Percentiles rank a stretch among this genome's conserved stretches.
phyloP scores from a whole-genome alignment of 805 yeast species.

The Saccharomycopsis amapae region DNA sequence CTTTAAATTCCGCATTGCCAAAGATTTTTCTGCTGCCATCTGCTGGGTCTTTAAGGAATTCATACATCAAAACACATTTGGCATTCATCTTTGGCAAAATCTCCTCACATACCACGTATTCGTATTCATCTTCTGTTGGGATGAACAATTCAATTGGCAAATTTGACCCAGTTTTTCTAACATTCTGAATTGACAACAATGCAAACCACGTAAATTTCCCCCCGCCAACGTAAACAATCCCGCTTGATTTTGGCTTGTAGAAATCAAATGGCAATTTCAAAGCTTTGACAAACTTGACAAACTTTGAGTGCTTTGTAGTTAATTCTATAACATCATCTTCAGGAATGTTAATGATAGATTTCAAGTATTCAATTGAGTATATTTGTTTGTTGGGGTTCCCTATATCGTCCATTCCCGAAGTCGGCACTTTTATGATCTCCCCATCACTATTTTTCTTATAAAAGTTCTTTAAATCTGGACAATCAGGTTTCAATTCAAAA shows the following conservation, averaged over 20 bases:
- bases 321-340: constrained; percentile 5
- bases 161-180: constrained; percentile 59
- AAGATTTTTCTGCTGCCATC: constrained; percentile 42
- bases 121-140: constrained; percentile 64
- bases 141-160: constrained; percentile 79
- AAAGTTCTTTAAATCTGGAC: constrained; percentile 7
- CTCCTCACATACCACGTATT: constrained; percentile 58
- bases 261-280: constrained; percentile 13
- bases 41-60: constrained; percentile 45
- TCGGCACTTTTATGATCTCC: constrained; percentile 4
- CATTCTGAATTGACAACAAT: constrained; percentile 52
- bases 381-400: constrained; percentile 1
- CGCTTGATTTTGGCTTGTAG: not conserved
- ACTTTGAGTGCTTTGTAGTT: constrained; percentile 7
- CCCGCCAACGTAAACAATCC: constrained; percentile 64
- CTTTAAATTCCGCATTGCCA: constrained; percentile 40
- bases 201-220: constrained; percentile 71
- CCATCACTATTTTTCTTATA: constrained; percentile 5
- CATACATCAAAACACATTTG: constrained; percentile 57
- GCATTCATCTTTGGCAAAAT: constrained; percentile 58
- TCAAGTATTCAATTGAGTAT: constrained; percentile 10
- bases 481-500: constrained; percentile 12
- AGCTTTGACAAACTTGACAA: constrained; percentile 6
- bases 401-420: constrained; percentile 14
- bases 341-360: constrained; percentile 6